A percentile compares a stretch with the other conserved stretches of the same genome.
Evolutionary conservation across 352 stramenopile genomes (phyloP).

Genomic region (Phytophthora ohioensis): DNA sequence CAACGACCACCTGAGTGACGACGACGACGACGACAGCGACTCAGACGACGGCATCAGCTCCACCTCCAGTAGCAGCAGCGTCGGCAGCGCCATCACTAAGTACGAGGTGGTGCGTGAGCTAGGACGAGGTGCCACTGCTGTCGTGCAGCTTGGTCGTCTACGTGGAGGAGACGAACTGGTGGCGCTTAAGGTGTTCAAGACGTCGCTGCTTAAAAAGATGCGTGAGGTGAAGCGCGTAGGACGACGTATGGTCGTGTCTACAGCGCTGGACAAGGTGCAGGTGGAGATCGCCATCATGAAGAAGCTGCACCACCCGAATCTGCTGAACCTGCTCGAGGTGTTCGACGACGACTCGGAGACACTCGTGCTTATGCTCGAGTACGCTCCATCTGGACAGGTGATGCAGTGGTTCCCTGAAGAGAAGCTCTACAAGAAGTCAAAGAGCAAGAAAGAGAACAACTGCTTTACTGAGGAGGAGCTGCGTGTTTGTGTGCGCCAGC

Average conservation of each 20-base stretch:
- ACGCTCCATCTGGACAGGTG: slow-evolving; percentile 80
- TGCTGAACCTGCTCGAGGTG: slow-evolving; percentile 85
- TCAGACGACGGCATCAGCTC: slow-evolving; percentile 39
- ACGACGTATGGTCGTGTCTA: slow-evolving; percentile 86
- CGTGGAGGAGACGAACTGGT: slow-evolving; percentile 68
- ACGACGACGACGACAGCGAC: slow-evolving; percentile 48
- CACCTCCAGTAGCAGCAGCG: slow-evolving; percentile 19
- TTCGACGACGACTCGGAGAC: slow-evolving; percentile 87
- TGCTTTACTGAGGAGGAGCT: slow-evolving; percentile 68
- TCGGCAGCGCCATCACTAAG: slow-evolving; percentile 64
- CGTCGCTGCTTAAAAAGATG: slow-evolving; percentile 88
- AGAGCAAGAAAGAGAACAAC: slow-evolving; percentile 21
- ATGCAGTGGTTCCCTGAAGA: slow-evolving; percentile 84
- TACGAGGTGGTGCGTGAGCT: slow-evolving; percentile 86
- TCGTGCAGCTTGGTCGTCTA: slow-evolving; percentile 80
- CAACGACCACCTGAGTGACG: slow-evolving; percentile 52
- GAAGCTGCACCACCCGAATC: slow-evolving; percentile 80
- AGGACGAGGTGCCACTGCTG: slow-evolving; percentile 78
- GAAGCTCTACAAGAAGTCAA: slow-evolving; percentile 57
- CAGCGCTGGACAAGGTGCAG: slow-evolving; percentile 88
- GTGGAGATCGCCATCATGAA: slow-evolving; percentile 92
- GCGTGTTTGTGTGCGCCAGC: slow-evolving; percentile 70
- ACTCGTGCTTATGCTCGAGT: slow-evolving; percentile 89
- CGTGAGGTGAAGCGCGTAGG: slow-evolving; percentile 87
- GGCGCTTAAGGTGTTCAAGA: slow-evolving; percentile 89